phyloP scores from a whole-genome alignment of 192 early-diverging fungal species.

The Coemansia sp. region DNA sequence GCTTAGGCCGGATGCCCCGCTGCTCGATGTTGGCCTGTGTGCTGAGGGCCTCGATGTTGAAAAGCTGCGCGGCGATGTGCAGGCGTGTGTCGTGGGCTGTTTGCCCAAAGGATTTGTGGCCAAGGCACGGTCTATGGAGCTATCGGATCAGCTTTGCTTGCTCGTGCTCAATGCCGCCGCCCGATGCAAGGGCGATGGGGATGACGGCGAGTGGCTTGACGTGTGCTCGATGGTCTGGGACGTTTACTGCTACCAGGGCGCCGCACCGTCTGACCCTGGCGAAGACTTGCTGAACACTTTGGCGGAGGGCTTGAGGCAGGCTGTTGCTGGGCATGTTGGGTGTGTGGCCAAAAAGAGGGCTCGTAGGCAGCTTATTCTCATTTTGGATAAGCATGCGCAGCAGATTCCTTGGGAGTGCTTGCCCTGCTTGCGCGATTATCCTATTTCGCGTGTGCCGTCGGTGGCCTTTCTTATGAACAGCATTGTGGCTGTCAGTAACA shows the following conservation, averaged over 20 bases:
- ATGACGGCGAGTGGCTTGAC: conserved; percentile 29
- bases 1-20: conserved; percentile 11
- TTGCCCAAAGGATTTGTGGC: conserved; percentile 22
- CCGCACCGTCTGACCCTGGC: conserved; percentile 14
- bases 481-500: conserved; percentile 41
- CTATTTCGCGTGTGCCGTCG: conserved; percentile 81
- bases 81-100: conserved; percentile 12
- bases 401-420: conserved; percentile 88
- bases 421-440: conserved; percentile 63
- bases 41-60: background rate
- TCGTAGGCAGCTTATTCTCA: conserved; percentile 70
- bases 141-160: conserved; percentile 44
- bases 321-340: conserved; percentile 55
- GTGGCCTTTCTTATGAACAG: conserved; percentile 68
- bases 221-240: conserved; percentile 47
- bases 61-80: conserved; percentile 12
- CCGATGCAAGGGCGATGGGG: conserved; percentile 49
- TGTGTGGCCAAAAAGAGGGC: conserved; percentile 13
- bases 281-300: conserved; percentile 59
- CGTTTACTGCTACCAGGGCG: conserved; percentile 63
- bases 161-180: conserved; percentile 54
- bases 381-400: conserved; percentile 83
- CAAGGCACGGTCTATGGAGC: conserved; percentile 22
- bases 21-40: no score
- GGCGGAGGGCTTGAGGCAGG: conserved; percentile 63